Evolutionary conservation across 148 eudicot species (phyloP).

Genomic region (Suaeda aralocaspica): DNA sequence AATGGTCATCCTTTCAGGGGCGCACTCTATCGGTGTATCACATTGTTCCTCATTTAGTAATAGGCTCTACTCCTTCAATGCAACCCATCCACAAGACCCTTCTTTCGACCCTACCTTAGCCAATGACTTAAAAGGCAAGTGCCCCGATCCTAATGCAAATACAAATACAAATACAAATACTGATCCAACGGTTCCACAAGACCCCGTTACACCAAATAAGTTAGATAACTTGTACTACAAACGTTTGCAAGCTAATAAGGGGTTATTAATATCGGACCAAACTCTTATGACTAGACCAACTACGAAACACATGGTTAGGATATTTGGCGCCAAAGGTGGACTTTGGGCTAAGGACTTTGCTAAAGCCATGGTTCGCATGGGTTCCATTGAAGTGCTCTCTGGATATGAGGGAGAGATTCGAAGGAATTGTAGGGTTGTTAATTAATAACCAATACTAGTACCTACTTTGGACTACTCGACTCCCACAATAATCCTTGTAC

Average conservation of each 20-base stretch:
- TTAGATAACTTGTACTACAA: constrained; percentile 39
- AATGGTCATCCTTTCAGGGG: constrained; percentile 45
- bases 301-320: constrained; percentile 21
- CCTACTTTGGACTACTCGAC: no score
- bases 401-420: constrained; percentile 39
- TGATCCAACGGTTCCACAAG: constrained; percentile 26
- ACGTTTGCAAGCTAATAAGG: constrained; percentile 22
- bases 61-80: constrained; percentile 31
- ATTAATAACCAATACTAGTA: no score
- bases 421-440: constrained; percentile 39
- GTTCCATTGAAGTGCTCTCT: constrained; percentile 42
- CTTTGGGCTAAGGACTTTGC: constrained; percentile 32
- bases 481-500: no score
- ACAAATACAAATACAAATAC: no score
- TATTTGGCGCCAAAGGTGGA: constrained; percentile 4
- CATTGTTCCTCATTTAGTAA: constrained; percentile 38
- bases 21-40: constrained; percentile 42
- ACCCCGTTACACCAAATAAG: constrained; percentile 28
- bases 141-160: constrained; percentile 21
- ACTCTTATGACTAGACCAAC: constrained; percentile 20
- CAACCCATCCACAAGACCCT: constrained; percentile 38
- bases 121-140: constrained; percentile 17
- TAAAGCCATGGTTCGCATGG: constrained; percentile 47
- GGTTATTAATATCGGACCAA: constrained; percentile 29
- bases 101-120: constrained; percentile 33